These are phyloP conservation scores for Halophytophthora polymorphica DNA, from an alignment of 352 stramenopile genomes.

Conservation along the genomic window DNA sequence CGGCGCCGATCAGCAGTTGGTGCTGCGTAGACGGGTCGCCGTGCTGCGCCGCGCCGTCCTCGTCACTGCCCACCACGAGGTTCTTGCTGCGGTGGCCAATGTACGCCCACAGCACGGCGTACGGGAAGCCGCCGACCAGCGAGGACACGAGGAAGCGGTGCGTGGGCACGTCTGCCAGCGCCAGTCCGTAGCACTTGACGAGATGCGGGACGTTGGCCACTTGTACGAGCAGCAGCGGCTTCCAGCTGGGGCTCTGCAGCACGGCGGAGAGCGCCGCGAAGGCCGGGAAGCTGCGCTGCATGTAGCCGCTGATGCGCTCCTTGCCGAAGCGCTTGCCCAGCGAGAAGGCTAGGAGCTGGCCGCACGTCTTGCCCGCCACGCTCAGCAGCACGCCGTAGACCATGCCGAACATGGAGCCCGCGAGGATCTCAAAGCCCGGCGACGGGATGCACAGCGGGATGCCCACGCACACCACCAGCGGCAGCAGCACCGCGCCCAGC, in stretches of 20 bases:
- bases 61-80: slow-evolving; percentile 22
- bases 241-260: slow-evolving; percentile 64
- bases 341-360: slow-evolving; percentile 59
- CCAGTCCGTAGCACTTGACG: slow-evolving; percentile 74
- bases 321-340: slow-evolving; percentile 57
- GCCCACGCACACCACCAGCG: slow-evolving; percentile 46
- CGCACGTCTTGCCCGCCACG: slow-evolving; percentile 56
- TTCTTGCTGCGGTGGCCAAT: slow-evolving; percentile 58
- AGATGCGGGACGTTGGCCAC: slow-evolving; percentile 68
- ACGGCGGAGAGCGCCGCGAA: slow-evolving; percentile 50
- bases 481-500: slow-evolving; percentile 46
- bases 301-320: slow-evolving; percentile 43
- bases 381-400: slow-evolving; percentile 45
- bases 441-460: slow-evolving; percentile 68
- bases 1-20: slow-evolving; percentile 26
- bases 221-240: slow-evolving; percentile 66
- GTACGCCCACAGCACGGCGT: slow-evolving; percentile 62
- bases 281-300: slow-evolving; percentile 52
- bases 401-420: slow-evolving; percentile 63
- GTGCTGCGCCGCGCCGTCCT: slow-evolving; percentile 10
- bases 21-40: slow-evolving; percentile 17
- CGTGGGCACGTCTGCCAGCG: slow-evolving; percentile 57
- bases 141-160: slow-evolving; percentile 56
- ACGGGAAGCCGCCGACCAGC: slow-evolving; percentile 46
- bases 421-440: slow-evolving; percentile 61